Evolutionary conservation across 169 alveolate genomes (phyloP).

Genomic region (Plasmodium reichenowi): DNA sequence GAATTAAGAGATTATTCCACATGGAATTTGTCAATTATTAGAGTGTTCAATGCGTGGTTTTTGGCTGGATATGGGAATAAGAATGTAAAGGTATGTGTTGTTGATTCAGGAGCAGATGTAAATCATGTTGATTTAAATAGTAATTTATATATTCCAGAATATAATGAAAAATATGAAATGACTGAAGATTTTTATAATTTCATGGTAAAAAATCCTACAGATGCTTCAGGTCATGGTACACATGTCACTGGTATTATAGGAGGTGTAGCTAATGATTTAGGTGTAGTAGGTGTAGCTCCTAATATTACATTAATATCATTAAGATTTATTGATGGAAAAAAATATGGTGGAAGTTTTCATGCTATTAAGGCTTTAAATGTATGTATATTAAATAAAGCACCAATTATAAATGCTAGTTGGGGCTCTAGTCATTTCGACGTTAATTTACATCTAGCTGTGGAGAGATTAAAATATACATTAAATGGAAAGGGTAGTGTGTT

Average conservation of each 20-base stretch:
- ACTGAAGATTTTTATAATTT: constrained; percentile 45
- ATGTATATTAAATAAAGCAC: constrained; percentile 58
- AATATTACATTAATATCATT: constrained; percentile 48
- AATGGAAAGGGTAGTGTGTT: constrained; percentile 65
- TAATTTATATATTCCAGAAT: constrained; percentile 82
- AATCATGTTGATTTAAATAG: constrained; percentile 87
- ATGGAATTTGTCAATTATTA: constrained; percentile 54
- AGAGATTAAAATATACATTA: constrained; percentile 50
- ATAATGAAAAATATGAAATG: constrained; percentile 77
- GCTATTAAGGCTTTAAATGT: constrained; percentile 69
- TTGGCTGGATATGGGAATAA: constrained; percentile 73
- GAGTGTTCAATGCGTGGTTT: constrained; percentile 75
- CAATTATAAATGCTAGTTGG: constrained; percentile 75
- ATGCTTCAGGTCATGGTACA: constrained; percentile 90
- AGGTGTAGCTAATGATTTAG: constrained; percentile 52
- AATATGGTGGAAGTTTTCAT: constrained; percentile 70
- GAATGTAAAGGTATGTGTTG: constrained; percentile 79
- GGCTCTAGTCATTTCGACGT: constrained; percentile 58
- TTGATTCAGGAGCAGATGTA: constrained; percentile 91
- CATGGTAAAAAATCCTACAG: constrained; percentile 81
- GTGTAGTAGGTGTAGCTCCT: constrained; percentile 76
- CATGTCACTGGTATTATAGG: constrained; percentile 86
- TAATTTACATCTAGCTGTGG: constrained; percentile 26
- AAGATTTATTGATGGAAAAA: constrained; percentile 67
- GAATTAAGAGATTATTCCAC: constrained; percentile 66